A percentile compares a stretch with the other conserved stretches of the same genome.
These are phyloP conservation scores for Pichia gijzeniarum DNA, from an alignment of 805 yeast genomes.

Conservation along the genomic window DNA sequence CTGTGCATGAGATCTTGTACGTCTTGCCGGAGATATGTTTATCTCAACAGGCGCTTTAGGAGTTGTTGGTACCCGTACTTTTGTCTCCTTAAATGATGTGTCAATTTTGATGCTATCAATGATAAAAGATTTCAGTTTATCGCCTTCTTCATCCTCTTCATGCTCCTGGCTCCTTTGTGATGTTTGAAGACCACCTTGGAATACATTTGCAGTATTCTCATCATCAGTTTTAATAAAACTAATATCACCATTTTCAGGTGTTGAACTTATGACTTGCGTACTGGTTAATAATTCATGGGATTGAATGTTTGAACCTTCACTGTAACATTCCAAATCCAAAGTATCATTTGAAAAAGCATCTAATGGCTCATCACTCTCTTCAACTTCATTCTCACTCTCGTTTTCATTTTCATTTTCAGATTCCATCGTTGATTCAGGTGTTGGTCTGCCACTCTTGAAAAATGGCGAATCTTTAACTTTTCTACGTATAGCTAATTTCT, in stretches of 20 bases:
- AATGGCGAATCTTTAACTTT: neutral
- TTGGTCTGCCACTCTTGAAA: neutral
- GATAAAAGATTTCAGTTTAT: conserved; percentile 8
- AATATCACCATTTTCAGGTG: neutral
- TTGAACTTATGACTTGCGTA: neutral
- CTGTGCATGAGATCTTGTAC: conserved; percentile 3
- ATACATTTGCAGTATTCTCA: neutral
- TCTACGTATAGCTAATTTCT: neutral
- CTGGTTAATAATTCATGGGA: no score
- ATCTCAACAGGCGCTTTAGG: neutral
- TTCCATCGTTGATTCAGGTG: neutral
- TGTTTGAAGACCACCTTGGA: neutral
- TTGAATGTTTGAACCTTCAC: no score
- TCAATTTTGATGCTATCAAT: conserved; percentile 9
- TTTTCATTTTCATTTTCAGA: neutral
- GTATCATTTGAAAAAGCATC: neutral
- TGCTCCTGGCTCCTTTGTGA: neutral
- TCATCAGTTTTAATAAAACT: conserved; percentile 1
- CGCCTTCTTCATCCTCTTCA: neutral
- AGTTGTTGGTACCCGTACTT: neutral
- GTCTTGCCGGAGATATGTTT: neutral
- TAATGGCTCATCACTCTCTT: neutral
- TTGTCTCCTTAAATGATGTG: neutral
- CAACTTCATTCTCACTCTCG: neutral
- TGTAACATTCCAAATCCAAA: neutral